Evolutionary conservation across 176 grass and related monocot genomes (phyloP), one percentile per base, ranked within the genome.

Genomic region (Cenchrus purpureus): DNA sequence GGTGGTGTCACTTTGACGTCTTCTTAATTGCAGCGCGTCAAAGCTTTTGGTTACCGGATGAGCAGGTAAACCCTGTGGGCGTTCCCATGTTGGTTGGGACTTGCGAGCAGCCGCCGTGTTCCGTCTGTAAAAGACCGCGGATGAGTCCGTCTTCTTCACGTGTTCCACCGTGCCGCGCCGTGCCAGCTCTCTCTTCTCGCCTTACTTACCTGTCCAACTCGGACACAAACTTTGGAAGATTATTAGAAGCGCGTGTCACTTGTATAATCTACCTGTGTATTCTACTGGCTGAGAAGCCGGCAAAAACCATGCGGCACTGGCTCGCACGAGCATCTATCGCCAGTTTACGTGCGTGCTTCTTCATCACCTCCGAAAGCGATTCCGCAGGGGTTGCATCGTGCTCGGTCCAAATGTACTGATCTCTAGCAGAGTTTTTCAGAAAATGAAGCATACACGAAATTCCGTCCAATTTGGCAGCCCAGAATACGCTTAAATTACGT

Each of bases 91-190:
- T 65, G 79, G 67, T 8, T 82, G 79, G 84, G 79, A 59, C 61
- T 1, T 49, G 57, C 73, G 71, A 16, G 51, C 12, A 13, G 49
- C 71, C 8, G 51, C 49, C 12, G 31, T 32, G 3, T 2, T 19
- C 55, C 68, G 77, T 17, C 43, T 6, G 84, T 66, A 51, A 64
- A 78, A 59, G 79, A 66, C 65, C 37, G 86, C 29, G 65, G 15
- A 63, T 52, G 25, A 78, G 13, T 73, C 51, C 65, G 85, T 77
- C 66, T 86, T 90, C 73, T 79, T 90, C 88, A 86, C 88, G 84
- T 86, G 83, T 77, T 25, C 37, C 49, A 51, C 49, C 46, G 10
- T 32, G 34, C 20, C 17, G 68, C 51, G 77, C 22, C 31, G 9
- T 16, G 74, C 66, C 65, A 16, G 22, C 25, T 4, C 52, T 25